A percentile compares a stretch with the other conserved stretches of the same genome.
Evolutionary conservation across 2,329 filamentous ascomycete species (phyloP).

Genomic region (Lanzia echinophila): DNA sequence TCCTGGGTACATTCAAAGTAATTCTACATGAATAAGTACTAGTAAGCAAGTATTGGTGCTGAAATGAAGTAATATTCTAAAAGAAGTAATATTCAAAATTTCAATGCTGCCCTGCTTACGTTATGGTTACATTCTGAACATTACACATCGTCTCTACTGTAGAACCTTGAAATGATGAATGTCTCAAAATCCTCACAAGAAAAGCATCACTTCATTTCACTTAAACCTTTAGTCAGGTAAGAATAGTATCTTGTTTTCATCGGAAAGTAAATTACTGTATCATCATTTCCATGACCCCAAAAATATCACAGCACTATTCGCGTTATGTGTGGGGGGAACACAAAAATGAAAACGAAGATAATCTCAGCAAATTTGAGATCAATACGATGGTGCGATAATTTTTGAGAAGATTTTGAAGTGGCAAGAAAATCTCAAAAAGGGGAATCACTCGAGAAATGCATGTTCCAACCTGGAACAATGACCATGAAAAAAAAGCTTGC

Average conservation of each 20-base stretch:
- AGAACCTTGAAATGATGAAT: neutral
- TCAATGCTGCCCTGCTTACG: neutral
- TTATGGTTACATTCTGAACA: neutral
- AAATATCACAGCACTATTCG: neutral
- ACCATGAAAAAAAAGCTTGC: neutral
- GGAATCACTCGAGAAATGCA: neutral
- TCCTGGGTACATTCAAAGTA: neutral
- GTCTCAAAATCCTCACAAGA: constrained; percentile 6
- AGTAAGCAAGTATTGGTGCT: neutral
- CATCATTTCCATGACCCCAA: neutral
- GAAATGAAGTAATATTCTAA: neutral
- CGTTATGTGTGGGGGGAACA: neutral
- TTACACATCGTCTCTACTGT: neutral
- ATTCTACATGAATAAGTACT: too few species aligned
- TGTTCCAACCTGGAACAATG: neutral
- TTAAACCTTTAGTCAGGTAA: constrained; percentile 3
- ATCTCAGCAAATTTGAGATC: neutral
- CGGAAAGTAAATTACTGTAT: neutral
- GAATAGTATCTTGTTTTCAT: neutral
- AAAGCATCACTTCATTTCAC: constrained; percentile 2
- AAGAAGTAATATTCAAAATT: neutral
- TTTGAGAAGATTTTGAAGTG: too few species aligned
- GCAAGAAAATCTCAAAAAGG: neutral
- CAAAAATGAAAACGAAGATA: neutral
- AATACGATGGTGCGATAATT: neutral